Percentiles rank a stretch among this genome's conserved stretches.
These are phyloP conservation scores for Populus simonii DNA, from an alignment of 345 rosid species.

Conservation along the genomic window DNA sequence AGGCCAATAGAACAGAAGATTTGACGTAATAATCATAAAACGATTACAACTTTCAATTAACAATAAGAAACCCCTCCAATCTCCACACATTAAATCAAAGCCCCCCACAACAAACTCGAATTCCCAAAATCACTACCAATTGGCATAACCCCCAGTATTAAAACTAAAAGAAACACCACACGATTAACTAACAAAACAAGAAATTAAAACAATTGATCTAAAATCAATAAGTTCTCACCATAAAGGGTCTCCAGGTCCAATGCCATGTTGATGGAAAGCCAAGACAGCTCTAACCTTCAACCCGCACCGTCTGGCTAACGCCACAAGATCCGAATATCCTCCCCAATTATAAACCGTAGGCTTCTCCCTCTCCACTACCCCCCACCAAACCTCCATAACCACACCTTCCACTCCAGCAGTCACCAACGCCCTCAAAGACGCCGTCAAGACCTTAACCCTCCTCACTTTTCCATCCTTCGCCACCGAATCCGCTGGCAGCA, in stretches of 20 bases:
- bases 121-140: not conserved
- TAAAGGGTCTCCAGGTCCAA: slow-evolving; percentile 38
- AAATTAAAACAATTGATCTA: not conserved
- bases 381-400: slow-evolving; percentile 60
- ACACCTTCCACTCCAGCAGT: slow-evolving; percentile 50
- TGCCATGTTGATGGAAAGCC: slow-evolving; percentile 49
- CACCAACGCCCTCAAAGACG: slow-evolving; percentile 39
- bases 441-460: slow-evolving; percentile 35
- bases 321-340: slow-evolving; percentile 42
- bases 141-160: not conserved
- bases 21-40: no score
- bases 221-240: slow-evolving; percentile 26
- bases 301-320: slow-evolving; percentile 36
- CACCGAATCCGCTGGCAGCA: slow-evolving; percentile 42
- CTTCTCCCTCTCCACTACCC: slow-evolving; percentile 45
- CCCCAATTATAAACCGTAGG: slow-evolving; percentile 49
- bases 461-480: slow-evolving; percentile 21
- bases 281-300: slow-evolving; percentile 44
- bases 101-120: not conserved
- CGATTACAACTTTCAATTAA: no score
- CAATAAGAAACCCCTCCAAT: no score
- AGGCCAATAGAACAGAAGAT: not conserved
- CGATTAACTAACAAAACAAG: not conserved
- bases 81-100: not conserved
- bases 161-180: not conserved